A percentile compares a stretch with the other conserved stretches of the same genome.
Evolutionary conservation across 78 protist species (phyloP).

Genomic region (Mantamonas sphyraenae): DNA sequence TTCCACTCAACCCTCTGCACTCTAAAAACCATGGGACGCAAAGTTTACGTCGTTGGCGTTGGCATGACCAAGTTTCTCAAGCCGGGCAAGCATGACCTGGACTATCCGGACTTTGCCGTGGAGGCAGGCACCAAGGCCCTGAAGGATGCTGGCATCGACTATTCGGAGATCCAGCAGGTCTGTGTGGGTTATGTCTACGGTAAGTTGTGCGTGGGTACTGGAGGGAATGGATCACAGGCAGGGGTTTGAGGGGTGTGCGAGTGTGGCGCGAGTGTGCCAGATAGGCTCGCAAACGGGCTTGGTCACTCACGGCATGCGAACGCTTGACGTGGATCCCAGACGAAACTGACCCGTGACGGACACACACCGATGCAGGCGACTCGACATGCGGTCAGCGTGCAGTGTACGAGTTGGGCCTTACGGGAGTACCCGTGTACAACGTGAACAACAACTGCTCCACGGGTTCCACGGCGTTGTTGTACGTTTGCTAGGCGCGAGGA

Average conservation of each 20-base stretch:
- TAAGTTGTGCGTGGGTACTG: too few species aligned
- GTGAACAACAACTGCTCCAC: conserved; percentile 46
- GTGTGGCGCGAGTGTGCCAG: too few species aligned
- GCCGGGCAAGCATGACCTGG: conserved; percentile 19
- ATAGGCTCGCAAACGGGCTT: too few species aligned
- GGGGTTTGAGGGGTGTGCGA: too few species aligned
- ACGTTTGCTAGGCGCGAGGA: too few species aligned
- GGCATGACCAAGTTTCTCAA: conserved; percentile 39
- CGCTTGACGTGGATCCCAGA: too few species aligned
- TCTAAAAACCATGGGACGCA: conserved; percentile 7
- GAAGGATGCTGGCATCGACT: conserved; percentile 14
- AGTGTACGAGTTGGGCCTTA: conserved; percentile 28
- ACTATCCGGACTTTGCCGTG: conserved; percentile 23
- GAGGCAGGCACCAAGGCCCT: conserved; percentile 25
- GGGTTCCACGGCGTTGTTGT: conserved; percentile 26
- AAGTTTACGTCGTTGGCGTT: conserved; percentile 25
- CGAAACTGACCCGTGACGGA: too few species aligned
- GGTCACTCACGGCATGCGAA: too few species aligned
- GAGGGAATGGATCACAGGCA: too few species aligned
- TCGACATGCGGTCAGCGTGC: conserved; percentile 43
- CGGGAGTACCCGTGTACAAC: conserved; percentile 26
- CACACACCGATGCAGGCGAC: conserved; percentile 22
- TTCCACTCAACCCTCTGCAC: too few species aligned
- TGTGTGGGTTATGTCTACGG: conserved; percentile 19
- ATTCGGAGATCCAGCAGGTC: conserved; percentile 21